Percentiles rank a stretch among this genome's conserved stretches.
phyloP scores from a whole-genome alignment of 441 rosid genomes.

The Aquilaria agallochum region DNA sequence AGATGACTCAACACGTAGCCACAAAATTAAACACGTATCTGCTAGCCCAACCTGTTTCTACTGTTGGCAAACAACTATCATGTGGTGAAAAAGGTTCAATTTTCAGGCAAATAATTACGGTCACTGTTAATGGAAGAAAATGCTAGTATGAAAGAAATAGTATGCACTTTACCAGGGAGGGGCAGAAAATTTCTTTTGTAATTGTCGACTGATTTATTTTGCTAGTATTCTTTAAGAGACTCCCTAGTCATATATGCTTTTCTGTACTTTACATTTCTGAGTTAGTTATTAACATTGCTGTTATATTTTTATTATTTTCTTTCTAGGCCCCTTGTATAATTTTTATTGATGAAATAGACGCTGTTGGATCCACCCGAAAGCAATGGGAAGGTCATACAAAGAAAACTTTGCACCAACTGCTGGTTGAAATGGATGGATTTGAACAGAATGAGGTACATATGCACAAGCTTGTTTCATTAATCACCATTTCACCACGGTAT shows the following conservation, averaged over 20 bases:
- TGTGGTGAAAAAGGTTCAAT: too few relatives aligned
- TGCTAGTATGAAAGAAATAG: too few relatives aligned
- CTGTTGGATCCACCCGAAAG: constrained; percentile 95
- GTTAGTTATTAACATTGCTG: constrained; percentile 6
- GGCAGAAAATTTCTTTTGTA: too few relatives aligned
- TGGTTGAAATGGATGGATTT: constrained; percentile 99
- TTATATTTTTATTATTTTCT: constrained; percentile 3
- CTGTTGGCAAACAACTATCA: too few relatives aligned
- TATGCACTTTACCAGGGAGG: too few relatives aligned
- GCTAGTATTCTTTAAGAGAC: constrained; percentile 3
- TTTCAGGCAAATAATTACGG: too few relatives aligned
- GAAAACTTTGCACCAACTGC: constrained; percentile 97
- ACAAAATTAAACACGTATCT: too few relatives aligned
- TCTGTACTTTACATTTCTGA: neutral
- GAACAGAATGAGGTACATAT: constrained; percentile 90
- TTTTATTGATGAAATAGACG: constrained; percentile 98
- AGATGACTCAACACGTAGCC: too few relatives aligned
- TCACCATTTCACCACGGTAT: neutral
- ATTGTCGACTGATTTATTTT: too few relatives aligned
- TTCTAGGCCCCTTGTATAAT: constrained; percentile 93
- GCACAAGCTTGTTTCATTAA: constrained; percentile 10
- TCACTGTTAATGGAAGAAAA: too few relatives aligned
- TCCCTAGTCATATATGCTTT: constrained; percentile 1
- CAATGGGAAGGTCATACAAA: constrained; percentile 99
- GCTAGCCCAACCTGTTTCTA: too few relatives aligned